These are phyloP conservation scores for Naganishia sp. DNA, from an alignment of 1,284 basidiomycete species.

Conservation along the genomic window DNA sequence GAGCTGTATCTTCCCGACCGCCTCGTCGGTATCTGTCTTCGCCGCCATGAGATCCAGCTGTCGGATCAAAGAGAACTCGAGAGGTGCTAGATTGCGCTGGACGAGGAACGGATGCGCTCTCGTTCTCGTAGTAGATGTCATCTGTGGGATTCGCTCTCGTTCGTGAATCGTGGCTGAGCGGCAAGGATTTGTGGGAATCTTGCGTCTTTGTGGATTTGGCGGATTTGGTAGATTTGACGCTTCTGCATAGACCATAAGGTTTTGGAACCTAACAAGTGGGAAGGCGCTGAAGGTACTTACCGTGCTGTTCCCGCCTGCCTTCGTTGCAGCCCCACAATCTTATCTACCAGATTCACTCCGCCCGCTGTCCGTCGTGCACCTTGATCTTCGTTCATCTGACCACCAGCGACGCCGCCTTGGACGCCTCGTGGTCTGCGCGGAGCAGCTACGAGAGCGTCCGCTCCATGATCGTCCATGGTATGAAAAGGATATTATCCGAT, in stretches of 20 bases:
- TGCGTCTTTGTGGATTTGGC: conserved; percentile 2
- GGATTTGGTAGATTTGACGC: not conserved
- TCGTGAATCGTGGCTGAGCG: not conserved
- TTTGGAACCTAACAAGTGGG: not conserved
- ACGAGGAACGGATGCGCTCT: not conserved
- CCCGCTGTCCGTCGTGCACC: not conserved
- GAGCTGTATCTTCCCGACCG: not conserved
- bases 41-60: not conserved
- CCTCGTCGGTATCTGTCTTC: conserved; percentile 1
- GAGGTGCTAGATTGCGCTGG: not conserved
- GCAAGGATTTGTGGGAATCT: not conserved
- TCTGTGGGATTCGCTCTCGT: not conserved
- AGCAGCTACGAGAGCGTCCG: conserved; percentile 18
- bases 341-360: conserved; percentile 13
- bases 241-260: not conserved
- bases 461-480: conserved; percentile 10
- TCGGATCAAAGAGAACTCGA: conserved; percentile 17
- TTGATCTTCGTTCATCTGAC: not conserved
- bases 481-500: conserved; percentile 1
- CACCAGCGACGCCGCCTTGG: conserved; percentile 11
- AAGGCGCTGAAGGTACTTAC: not conserved
- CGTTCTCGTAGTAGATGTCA: not conserved
- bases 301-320: conserved; percentile 11
- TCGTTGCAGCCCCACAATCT: conserved; percentile 21
- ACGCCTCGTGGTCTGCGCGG: conserved; percentile 17